phyloP scores from a whole-genome alignment of 495 filamentous ascomycete genomes.

The Cercophora samala region DNA sequence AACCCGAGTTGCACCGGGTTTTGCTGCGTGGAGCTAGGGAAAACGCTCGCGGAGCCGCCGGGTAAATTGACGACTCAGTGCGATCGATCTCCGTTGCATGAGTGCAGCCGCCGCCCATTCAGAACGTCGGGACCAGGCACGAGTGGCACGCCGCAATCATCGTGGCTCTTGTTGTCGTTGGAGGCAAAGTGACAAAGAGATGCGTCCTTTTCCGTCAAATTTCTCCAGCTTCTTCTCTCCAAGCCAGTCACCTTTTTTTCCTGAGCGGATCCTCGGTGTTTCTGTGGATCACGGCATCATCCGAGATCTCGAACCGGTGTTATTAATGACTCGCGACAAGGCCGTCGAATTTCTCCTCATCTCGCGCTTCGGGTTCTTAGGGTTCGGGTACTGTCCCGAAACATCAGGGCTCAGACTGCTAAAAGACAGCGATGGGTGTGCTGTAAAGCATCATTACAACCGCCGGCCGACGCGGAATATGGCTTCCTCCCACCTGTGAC shows the following conservation, averaged over 20 bases:
- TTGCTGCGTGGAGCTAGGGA: slow-evolving; percentile 14
- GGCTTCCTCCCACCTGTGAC: neutral
- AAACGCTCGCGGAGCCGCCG: slow-evolving; percentile 28
- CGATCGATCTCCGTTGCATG: slow-evolving; percentile 30
- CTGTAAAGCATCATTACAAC: neutral
- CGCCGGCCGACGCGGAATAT: neutral
- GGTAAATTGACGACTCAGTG: slow-evolving; percentile 22
- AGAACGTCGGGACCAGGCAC: slow-evolving; percentile 5
- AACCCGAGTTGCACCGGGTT: slow-evolving; percentile 11
- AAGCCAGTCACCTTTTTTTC: neutral
- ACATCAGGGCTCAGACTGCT: slow-evolving; percentile 11
- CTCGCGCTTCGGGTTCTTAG: slow-evolving; percentile 15
- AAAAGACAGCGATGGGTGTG: neutral
- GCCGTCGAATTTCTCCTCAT: slow-evolving; percentile 1
- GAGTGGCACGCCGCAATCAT: slow-evolving; percentile 2
- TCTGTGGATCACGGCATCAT: slow-evolving; percentile 24
- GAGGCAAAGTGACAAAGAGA: neutral
- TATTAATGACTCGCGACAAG: slow-evolving; percentile 22
- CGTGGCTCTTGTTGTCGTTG: neutral
- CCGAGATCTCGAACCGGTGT: slow-evolving; percentile 9
- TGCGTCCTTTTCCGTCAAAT: neutral
- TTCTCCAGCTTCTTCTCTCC: neutral
- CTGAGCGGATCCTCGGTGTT: slow-evolving; percentile 21
- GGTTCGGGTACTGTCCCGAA: slow-evolving; percentile 10
- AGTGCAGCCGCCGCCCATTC: slow-evolving; percentile 17